A percentile compares a stretch with the other conserved stretches of the same genome.
Conservation (phyloP, 331 rosid species). For the Malus hybrid region DNA sequence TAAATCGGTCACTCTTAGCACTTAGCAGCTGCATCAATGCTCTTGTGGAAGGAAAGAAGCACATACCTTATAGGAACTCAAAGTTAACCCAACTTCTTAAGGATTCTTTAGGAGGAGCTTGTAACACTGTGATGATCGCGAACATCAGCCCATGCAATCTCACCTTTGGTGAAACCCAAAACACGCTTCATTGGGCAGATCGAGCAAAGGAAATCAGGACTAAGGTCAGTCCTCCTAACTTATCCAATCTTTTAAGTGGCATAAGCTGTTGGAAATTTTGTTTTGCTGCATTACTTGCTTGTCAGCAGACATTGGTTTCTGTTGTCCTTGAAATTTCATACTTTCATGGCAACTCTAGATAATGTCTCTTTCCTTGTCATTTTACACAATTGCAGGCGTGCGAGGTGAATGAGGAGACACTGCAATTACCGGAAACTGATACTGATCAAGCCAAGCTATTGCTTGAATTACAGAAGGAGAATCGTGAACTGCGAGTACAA, state of each 20-base stretch:
- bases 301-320: background rate
- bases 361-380: background rate
- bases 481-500: conserved; percentile 70
- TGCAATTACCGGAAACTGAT: conserved; percentile 47
- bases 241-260: background rate
- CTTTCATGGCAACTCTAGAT: background rate
- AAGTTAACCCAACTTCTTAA: conserved; percentile 96
- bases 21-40: conserved; percentile 96
- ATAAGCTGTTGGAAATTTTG: too few relatives aligned
- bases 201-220: conserved; percentile 90
- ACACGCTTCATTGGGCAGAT: conserved; percentile 97
- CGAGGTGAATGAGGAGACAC: conserved; percentile 51
- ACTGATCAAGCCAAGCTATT: conserved; percentile 73
- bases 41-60: conserved; percentile 95
- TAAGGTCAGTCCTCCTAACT: conserved; percentile 49
- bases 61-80: conserved; percentile 84
- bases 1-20: conserved; percentile 87
- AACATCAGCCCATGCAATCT: conserved; percentile 89
- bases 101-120: conserved; percentile 88
- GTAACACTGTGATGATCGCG: conserved; percentile 96
- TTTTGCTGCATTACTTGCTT: too few relatives aligned
- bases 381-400: conserved; percentile 37
- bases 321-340: background rate
- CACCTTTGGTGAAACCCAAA: conserved; percentile 90
- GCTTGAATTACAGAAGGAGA: conserved; percentile 80